Base-by-base conservation (phyloP, 169 alveolate genomes). In the Cryptosporidium viatorum region DNA sequence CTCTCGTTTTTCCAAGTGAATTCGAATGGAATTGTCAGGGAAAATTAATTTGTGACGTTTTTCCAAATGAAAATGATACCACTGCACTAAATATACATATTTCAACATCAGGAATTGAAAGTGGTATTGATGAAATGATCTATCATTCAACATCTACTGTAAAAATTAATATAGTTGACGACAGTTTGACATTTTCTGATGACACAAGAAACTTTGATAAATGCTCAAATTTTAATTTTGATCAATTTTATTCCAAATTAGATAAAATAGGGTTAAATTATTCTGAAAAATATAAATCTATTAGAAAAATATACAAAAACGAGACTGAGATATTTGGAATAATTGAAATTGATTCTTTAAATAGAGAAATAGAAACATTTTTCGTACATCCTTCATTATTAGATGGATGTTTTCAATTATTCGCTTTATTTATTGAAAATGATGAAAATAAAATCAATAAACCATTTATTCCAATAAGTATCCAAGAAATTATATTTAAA, bases 321-420 rank as follows among this genome's bases (percentile, higher is more conserved):
- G 69, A 80, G 4, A 52, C n/a, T 10, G 41, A 43, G 12, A 67
- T 65, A 16, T 80, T 39, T 48, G 89, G 89, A 35, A 39, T 80
- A 14, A 35, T 80, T 62, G 80, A 80, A 80, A 16, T 59, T 23
- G 41, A 59, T 35, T 4, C 43, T 58, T 45, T 12, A 14, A 26
- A 37, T 14, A 8, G 26, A 39, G 51, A 45, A 18, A 18, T 3
- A 2, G 43, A 59, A 3, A 37, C 31, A 23, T 80, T 41, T 31
- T 23, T 31, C 43, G 10, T 80, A 48, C 89, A 80, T 62, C 89
- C 89, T 23, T 35, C 80, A 59, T 43, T 80, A 45, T 80, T 80
- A 62, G 89, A 80, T 80, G 89, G 89, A 12, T 80, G 89, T 39
- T 80, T 80, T 45, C 89, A 80, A 41, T n/a, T 65, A 23, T 60